phyloP scores from a whole-genome alignment of 2,329 filamentous ascomycete genomes.

The Aspergillus candidus region DNA sequence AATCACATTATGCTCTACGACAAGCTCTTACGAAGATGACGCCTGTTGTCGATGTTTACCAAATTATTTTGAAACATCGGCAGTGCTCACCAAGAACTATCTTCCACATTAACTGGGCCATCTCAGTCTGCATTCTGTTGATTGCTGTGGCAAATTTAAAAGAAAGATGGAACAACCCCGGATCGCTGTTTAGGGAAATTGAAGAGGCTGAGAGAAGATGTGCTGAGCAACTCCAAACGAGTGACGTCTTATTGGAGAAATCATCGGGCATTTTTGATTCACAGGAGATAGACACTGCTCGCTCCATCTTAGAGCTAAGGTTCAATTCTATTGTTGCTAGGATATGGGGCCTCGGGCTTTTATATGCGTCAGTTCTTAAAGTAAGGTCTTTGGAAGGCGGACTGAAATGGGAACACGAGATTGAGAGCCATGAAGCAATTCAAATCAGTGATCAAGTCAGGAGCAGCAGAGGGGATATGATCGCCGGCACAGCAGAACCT shows the following conservation, averaged over 20 bases:
- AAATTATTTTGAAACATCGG: conserved; percentile 5
- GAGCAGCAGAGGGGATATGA: no score
- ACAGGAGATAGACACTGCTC: conserved; percentile 3
- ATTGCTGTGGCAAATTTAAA: conserved; percentile 9
- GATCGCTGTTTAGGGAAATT: conserved; percentile 2
- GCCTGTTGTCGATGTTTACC: conserved; percentile 9
- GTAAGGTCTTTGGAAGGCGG: no score
- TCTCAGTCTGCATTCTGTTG: conserved; percentile 7
- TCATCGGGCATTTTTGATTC: background rate
- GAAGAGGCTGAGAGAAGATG: conserved; percentile 11
- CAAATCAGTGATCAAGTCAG: no score
- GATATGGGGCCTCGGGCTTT: conserved; percentile 6
- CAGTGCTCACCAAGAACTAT: conserved; percentile 9
- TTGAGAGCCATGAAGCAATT: no score
- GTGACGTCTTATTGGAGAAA: conserved; percentile 2
- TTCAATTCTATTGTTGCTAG: conserved; percentile 5
- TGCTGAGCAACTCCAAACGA: conserved; percentile 5
- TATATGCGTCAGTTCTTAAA: conserved; percentile 7
- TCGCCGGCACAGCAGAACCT: no score
- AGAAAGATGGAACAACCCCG: conserved; percentile 4
- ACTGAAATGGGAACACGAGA: no score
- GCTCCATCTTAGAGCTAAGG: conserved; percentile 8
- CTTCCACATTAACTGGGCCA: conserved; percentile 11
- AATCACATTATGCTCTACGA: conserved; percentile 6
- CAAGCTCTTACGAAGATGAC: conserved; percentile 3